phyloP scores from a whole-genome alignment of 192 early-diverging fungal species.

The Podila verticillata region DNA sequence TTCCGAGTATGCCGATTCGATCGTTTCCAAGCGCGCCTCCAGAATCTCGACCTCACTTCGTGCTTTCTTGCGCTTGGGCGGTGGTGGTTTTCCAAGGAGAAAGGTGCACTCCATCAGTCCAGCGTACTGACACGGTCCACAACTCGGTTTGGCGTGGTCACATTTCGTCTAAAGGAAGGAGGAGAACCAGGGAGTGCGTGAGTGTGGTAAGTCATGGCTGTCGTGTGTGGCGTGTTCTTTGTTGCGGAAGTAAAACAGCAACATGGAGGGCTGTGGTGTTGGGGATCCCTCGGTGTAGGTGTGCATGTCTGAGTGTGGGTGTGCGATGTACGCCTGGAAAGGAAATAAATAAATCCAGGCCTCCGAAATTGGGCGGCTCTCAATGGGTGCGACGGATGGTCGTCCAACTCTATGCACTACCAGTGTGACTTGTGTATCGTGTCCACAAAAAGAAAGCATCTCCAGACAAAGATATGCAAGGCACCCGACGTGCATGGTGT shows the following conservation, averaged over 20 bases:
- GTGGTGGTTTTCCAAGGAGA: constrained; percentile 33
- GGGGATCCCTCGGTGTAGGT: too few relatives aligned
- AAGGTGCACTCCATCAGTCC: constrained; percentile 49
- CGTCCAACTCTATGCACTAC: background rate
- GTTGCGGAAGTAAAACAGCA: background rate
- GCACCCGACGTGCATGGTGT: too few relatives aligned
- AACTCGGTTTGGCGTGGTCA: constrained; percentile 37
- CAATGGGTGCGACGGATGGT: background rate
- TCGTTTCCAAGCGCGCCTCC: constrained; percentile 34
- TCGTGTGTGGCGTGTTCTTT: background rate
- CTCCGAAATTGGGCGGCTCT: background rate
- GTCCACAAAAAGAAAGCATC: too few relatives aligned
- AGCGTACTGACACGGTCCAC: constrained; percentile 40
- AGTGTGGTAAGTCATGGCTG: too few relatives aligned
- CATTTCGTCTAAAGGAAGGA: constrained; percentile 35
- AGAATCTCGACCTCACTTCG: constrained; percentile 37
- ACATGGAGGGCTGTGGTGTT: background rate
- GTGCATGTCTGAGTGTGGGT: background rate
- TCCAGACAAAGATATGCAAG: too few relatives aligned
- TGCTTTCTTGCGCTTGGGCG: constrained; percentile 41
- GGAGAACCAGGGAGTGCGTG: background rate
- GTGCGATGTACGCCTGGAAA: background rate
- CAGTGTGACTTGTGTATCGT: too few relatives aligned
- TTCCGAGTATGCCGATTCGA: constrained; percentile 46
- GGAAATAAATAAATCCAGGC: background rate